These are phyloP conservation scores for Carex myosuroides DNA, from an alignment of 176 grass and related monocot genomes.

Conservation along the genomic window DNA sequence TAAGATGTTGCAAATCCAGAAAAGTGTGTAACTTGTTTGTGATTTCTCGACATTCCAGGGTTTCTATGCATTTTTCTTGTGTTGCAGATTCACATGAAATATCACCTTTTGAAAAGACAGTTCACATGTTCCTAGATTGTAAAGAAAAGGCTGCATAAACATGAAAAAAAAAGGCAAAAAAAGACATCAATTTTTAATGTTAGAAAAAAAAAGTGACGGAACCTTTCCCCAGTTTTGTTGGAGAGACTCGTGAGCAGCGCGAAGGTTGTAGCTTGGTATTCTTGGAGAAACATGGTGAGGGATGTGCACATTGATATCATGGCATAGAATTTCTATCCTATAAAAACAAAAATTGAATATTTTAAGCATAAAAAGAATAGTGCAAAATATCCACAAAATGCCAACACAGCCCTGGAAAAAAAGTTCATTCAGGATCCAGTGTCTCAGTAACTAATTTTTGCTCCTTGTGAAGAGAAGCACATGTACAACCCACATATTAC, in stretches of 20 bases:
- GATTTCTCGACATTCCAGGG: not conserved
- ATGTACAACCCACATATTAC: not conserved
- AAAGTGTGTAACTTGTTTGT: not conserved
- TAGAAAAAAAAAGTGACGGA: not conserved
- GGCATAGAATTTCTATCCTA: slow-evolving; percentile 98
- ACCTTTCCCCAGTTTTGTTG: slow-evolving; percentile 94
- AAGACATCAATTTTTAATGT: not conserved
- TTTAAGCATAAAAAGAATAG: not conserved
- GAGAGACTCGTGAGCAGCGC: slow-evolving; percentile 58
- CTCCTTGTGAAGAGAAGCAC: not conserved
- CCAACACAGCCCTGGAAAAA: not conserved
- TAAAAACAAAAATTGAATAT: slow-evolving; percentile 23
- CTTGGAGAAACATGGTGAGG: slow-evolving; percentile 95
- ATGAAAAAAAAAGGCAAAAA: not conserved
- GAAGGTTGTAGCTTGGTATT: slow-evolving; percentile 94
- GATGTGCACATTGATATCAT: slow-evolving; percentile 97
- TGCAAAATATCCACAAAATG: not conserved
- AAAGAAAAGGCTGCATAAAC: not conserved
- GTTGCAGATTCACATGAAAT: not conserved
- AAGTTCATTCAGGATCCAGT: not conserved
- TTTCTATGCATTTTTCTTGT: not conserved
- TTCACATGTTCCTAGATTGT: not conserved
- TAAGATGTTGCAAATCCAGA: not conserved
- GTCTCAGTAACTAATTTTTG: not conserved
- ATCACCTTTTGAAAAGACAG: not conserved